Conservation (phyloP, 1,284 basidiomycete species). For the Jaminaea rosea region DNA sequence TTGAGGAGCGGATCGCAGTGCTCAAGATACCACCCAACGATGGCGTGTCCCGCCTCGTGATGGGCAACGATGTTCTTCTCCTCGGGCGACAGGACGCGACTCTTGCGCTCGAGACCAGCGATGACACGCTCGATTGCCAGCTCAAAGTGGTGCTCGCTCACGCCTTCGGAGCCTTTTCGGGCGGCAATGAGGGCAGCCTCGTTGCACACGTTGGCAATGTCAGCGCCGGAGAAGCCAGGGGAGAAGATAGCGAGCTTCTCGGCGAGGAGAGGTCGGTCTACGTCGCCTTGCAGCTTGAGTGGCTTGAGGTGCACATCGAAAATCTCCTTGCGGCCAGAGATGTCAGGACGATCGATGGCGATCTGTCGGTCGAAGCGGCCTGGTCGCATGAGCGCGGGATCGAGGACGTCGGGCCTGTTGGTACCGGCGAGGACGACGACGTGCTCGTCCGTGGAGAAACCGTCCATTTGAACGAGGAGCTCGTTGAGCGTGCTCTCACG, state of each 20-base stretch:
- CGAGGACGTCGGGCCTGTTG: slow-evolving; percentile 90
- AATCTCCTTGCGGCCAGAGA: slow-evolving; percentile 84
- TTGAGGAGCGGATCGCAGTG: slow-evolving; percentile 93
- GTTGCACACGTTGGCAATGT: slow-evolving; percentile 97
- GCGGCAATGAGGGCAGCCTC: slow-evolving; percentile 94
- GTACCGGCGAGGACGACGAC: slow-evolving; percentile 95
- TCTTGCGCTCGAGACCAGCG: slow-evolving; percentile 92
- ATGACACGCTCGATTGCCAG: slow-evolving; percentile 97
- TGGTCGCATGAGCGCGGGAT: slow-evolving; percentile 86
- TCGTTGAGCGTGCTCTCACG: slow-evolving; percentile 97
- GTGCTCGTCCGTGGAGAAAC: slow-evolving; percentile 89
- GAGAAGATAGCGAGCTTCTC: slow-evolving; percentile 86
- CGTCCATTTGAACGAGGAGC: slow-evolving; percentile 98
- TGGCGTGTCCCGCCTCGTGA: slow-evolving; percentile 96
- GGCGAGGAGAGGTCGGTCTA: slow-evolving; percentile 47
- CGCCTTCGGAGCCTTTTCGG: slow-evolving; percentile 66
- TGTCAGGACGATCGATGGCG: slow-evolving; percentile 87
- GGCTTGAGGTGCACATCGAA: slow-evolving; percentile 87
- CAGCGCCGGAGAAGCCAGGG: slow-evolving; percentile 94
- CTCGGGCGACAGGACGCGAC: slow-evolving; percentile 78
- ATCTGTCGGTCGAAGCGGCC: slow-evolving; percentile 97
- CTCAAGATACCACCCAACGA: slow-evolving; percentile 96
- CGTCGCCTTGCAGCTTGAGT: slow-evolving; percentile 52
- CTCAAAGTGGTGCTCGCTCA: slow-evolving; percentile 83
- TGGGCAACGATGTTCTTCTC: slow-evolving; percentile 99